Evolutionary conservation across 2,329 filamentous ascomycete species (phyloP), one percentile per base, ranked within the genome.

Genomic region (Pestalotiopsis sp.): DNA sequence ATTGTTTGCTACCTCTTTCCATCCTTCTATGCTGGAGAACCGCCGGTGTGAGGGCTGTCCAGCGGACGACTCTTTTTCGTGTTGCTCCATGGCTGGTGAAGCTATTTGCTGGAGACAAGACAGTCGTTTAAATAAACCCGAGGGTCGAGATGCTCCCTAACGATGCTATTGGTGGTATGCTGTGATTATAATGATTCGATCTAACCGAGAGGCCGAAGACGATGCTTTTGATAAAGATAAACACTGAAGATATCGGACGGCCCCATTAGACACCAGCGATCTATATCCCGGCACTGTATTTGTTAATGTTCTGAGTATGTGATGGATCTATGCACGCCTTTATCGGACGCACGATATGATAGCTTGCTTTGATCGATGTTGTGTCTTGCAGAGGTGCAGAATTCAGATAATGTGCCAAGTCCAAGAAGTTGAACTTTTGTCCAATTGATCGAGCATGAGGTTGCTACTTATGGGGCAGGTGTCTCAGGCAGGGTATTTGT

Each of bases 1-100:
- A 22, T 62, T 62, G 30, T 62, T 39, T 24, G 59, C 59, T 62
- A 62, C 59, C 26, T 62, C 30, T n/a, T 30, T 24, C 59, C 59
- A 62, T n/a, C 59, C 59, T n/a, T 62, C 59, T 9, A 62, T 62
- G 30, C 26, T 62, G 30, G 59, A 26, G 14, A 62, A 62, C 14
- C 59, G 59, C 38, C 59, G 59, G 10, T 11, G 22, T 9, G 14
- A 11, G 13, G 17, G 3, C 1, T 30, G 10, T 62, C 26, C 30
- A 35, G 59, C 3, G 59, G 14, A 13, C 6, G 13, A 4, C 14
- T 39, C 30, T 22, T 30, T 39, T 35, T 62, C 59, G n/a, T 24
- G 9, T n/a, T 62, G 59, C 3, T 62, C 59, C 59, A 62, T 62
- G 14, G 30, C 59, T 62, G 59, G 14, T n/a, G 30, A 62, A 22